Base-by-base conservation (phyloP, 257 asterid genomes). In the Petunia axillaris region DNA sequence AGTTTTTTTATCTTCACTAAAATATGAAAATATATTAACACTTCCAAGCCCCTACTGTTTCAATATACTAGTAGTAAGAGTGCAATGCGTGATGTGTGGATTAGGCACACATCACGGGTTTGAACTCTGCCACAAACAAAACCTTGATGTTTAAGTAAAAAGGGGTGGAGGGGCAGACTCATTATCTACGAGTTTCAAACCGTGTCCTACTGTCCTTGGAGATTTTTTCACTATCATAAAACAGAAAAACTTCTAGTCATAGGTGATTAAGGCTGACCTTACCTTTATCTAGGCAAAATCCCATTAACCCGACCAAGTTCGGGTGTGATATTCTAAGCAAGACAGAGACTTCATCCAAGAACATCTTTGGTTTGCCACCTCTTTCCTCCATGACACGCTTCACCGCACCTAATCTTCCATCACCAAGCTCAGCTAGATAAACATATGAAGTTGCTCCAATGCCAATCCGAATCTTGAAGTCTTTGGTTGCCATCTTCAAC, bases 221-320 rank as follows among this genome's bases (percentile, higher is more conserved):
- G 25, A 25, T 25, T 25, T 25, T 25, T 25, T 25, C 25, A 25
- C 25, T 25, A 25, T 25, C 25, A 25, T 25, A 25, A 25, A 25
- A 25, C 25, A 25, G 25, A 25, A n/a, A 2, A 59, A 59, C 38
- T 59, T 6, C 1, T 59, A 38, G 4, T n/a, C 4, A 0, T 25
- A 25, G 59, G 41, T 4, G 40, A 46, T 25, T 70, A 39, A 70
- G 48, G 43, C 9, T 10, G 77, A 70, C 25, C 74, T 6, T 83
- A 93, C 97, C 97, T 89, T 84, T 91, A 71, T 93, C 97, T 44
- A 93, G 84, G 90, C 97, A 93, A 81, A 93, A 93, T 11, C 97
- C 97, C 87, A 93, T 70, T 82, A 93, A 75, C 2, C 92, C 92
- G 1, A 91, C 97, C 84, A 93, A 83, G 82, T 91, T 93, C 0